These are phyloP conservation scores for Aquilaria malaccensis DNA, from an alignment of 345 rosid genomes.

Conservation along the genomic window DNA sequence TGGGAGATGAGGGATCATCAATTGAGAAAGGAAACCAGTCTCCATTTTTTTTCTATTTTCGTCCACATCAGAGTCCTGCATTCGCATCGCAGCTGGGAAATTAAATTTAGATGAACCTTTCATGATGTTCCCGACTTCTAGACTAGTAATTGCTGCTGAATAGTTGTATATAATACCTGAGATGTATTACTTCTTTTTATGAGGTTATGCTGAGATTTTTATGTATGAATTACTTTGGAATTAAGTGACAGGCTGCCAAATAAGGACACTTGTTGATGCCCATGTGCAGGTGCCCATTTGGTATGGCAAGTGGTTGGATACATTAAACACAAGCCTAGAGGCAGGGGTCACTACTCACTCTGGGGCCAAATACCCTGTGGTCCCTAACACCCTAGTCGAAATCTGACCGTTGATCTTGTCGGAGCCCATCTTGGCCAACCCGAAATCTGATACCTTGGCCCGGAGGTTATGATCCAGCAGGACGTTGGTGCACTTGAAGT, in stretches of 20 bases:
- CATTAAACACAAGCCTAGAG: background rate
- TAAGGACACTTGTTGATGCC: conserved; percentile 12
- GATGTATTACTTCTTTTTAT: too few species aligned
- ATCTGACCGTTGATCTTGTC: conserved; percentile 73
- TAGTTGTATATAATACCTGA: too few species aligned
- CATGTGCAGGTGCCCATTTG: conserved; percentile 17
- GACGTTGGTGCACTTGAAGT: conserved; percentile 72
- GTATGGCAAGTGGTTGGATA: conserved; percentile 2
- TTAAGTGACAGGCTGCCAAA: conserved; percentile 25
- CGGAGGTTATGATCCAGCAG: conserved; percentile 50
- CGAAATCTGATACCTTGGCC: conserved; percentile 74
- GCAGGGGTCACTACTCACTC: conserved; percentile 55
- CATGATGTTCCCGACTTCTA: too few species aligned
- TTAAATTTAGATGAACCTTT: too few species aligned
- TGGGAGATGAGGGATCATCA: too few species aligned
- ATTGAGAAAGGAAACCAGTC: too few species aligned
- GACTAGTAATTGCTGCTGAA: too few species aligned
- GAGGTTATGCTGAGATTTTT: too few species aligned
- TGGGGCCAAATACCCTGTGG: conserved; percentile 80
- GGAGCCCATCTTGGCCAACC: conserved; percentile 69
- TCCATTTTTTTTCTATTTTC: too few species aligned
- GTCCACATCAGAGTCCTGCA: too few species aligned
- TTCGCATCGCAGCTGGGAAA: too few species aligned
- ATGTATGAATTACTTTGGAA: background rate
- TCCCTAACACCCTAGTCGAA: conserved; percentile 60